Percentiles rank a stretch among this genome's conserved stretches.
Evolutionary conservation across 2,329 filamentous ascomycete species (phyloP).

Genomic region (Aspergillus bombycis): DNA sequence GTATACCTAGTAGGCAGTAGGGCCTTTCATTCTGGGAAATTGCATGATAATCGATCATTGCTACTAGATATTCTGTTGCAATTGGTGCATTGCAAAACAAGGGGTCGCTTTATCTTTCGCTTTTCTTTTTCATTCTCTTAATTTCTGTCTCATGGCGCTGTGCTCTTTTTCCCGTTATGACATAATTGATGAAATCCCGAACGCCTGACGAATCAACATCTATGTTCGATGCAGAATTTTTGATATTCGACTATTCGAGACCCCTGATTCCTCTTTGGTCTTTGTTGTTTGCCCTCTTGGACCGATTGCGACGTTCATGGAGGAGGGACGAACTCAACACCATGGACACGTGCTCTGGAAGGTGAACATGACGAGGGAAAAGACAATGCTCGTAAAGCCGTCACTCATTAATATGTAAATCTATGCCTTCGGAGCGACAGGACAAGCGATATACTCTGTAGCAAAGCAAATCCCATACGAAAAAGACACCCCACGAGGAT

Average conservation of each 20-base stretch:
- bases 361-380: neutral
- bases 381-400: neutral
- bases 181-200: neutral
- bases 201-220: neutral
- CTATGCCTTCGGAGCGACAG: neutral
- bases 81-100: neutral
- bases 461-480: neutral
- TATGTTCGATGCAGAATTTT: neutral
- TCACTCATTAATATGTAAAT: neutral
- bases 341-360: neutral
- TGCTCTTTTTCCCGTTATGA: neutral
- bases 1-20: neutral
- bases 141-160: neutral
- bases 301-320: neutral
- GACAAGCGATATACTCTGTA: neutral
- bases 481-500: neutral
- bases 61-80: neutral
- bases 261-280: neutral
- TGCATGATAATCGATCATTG: conserved; percentile 3
- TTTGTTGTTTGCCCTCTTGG: neutral
- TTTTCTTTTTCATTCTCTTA: conserved; percentile 1
- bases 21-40: neutral
- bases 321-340: neutral
- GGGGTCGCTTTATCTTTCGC: neutral
- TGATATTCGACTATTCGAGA: neutral